Evolutionary conservation across 352 stramenopile genomes (phyloP).

Genomic region (Phytopythium helicoides): DNA sequence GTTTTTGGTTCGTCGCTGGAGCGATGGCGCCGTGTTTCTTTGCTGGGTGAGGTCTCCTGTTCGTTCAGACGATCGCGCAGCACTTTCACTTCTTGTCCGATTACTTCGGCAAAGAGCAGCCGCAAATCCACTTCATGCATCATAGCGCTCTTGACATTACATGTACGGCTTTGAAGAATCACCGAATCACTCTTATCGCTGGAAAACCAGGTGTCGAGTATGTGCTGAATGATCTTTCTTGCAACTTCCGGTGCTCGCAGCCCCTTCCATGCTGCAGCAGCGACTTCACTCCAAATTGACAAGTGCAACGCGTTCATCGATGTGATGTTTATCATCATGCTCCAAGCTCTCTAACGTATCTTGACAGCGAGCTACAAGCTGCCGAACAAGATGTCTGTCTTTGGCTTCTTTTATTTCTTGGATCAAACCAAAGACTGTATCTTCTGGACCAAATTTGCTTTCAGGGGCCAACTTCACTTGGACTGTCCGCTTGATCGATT

Average conservation of each 20-base stretch:
- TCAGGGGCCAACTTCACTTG: conserved; percentile 59
- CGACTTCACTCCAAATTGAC: conserved; percentile 46
- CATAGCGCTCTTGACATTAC: conserved; percentile 39
- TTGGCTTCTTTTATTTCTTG: conserved; percentile 76
- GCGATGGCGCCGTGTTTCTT: conserved; percentile 6
- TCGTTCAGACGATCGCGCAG: not conserved
- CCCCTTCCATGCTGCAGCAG: conserved; percentile 38
- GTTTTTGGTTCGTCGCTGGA: conserved; percentile 7
- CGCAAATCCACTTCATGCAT: conserved; percentile 54
- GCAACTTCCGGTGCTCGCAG: conserved; percentile 31
- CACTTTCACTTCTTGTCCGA: conserved; percentile 9
- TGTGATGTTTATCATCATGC: not conserved
- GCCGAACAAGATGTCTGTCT: conserved; percentile 30
- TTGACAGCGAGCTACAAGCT: not conserved
- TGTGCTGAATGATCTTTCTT: conserved; percentile 20
- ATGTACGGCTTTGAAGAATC: conserved; percentile 3
- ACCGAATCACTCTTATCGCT: conserved; percentile 1
- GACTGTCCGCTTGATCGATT: conserved; percentile 58
- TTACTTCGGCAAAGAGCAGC: conserved; percentile 44
- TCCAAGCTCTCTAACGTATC: not conserved
- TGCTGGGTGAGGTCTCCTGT: not conserved
- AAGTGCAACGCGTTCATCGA: conserved; percentile 16
- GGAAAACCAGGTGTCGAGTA: conserved; percentile 42
- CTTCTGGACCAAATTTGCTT: conserved; percentile 30
- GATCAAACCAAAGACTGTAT: conserved; percentile 51